Conservation (phyloP, 1,284 basidiomycete genomes). For the Heliocybe sulcata region DNA sequence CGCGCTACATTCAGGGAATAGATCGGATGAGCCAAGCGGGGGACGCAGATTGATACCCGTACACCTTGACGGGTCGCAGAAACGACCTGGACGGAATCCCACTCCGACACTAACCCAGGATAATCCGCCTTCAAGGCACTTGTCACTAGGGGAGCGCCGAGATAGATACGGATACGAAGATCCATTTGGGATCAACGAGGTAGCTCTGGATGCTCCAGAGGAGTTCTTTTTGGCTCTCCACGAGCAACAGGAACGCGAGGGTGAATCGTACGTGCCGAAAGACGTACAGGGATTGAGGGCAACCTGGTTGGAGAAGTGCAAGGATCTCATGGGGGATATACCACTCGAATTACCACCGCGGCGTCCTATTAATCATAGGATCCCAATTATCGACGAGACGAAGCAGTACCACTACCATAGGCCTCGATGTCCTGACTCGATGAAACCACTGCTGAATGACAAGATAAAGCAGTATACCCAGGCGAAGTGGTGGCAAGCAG, state of each 20-base stretch:
- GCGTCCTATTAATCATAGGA: constrained; percentile 23
- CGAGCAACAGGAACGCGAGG: constrained; percentile 9
- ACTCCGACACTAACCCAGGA: neutral
- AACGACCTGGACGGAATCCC: no score
- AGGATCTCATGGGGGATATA: constrained; percentile 16
- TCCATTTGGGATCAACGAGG: neutral
- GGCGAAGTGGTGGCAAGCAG: constrained; percentile 9
- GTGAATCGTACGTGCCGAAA: no score
- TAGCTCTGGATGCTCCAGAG: neutral
- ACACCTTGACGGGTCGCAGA: no score
- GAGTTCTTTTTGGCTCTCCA: neutral
- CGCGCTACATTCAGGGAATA: no score
- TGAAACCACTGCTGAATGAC: constrained; percentile 15
- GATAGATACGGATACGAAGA: neutral
- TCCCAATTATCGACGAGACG: constrained; percentile 19
- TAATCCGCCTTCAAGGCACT: neutral
- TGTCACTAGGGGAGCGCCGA: neutral
- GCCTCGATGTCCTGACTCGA: constrained; percentile 18
- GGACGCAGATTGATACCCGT: no score
- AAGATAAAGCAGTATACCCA: constrained; percentile 6
- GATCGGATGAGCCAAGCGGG: no score
- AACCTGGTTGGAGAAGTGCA: constrained; percentile 13
- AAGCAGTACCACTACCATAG: constrained; percentile 17
- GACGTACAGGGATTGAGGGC: constrained; percentile 7
- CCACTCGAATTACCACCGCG: constrained; percentile 17